Evolutionary conservation across 768 basidiomycete species (phyloP), one percentile per base, ranked within the genome.

Genomic region (Lentinula boryana): DNA sequence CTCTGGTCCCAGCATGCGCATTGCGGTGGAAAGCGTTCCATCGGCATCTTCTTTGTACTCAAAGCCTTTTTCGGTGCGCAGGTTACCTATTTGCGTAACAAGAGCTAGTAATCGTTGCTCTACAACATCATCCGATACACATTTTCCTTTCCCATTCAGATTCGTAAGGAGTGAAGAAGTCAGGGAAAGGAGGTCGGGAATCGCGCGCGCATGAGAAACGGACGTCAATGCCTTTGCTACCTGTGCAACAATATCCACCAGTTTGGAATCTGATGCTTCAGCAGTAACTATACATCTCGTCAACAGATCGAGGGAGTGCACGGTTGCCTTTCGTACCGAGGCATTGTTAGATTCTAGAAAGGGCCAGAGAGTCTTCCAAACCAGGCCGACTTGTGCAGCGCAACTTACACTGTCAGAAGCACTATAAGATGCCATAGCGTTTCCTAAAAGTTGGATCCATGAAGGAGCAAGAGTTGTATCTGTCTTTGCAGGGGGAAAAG

Each of bases 11-110:
- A 97, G 74, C 4, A 92, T 80, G 61, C 85, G 84, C 83, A 97
- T 90, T 0, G 94, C 92, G 27, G 84, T 82, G 1, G 88, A 85
- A 38, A 98, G 75, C 0, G 88, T 85, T 9, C 75, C 76, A 69
- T 99, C 96, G 13, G 87, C 93, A 18, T 83, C 85, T 68, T 95
- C 95, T 71, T 93, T 95, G 73, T 90, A 83, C 71, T 97, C 94
- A 67, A 98, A 99, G 1, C 80, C 85, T 72, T 89, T 93, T 67
- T 88, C 80, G 27, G 83, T 77, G 58, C 96, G 76, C 57, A 96
- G 74, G 36, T 89, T 86, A 5, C 85, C 91, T 23, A 96, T 78
- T 61, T 84, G 84, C 62, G 80, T 72, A 48, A 98, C 80, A 43
- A 95, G 68, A 41, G 86, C 84, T 55, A 89, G 69, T 32, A 95